phyloP scores from a whole-genome alignment of 1,139 yeast species.

The Hansenula sp. region DNA sequence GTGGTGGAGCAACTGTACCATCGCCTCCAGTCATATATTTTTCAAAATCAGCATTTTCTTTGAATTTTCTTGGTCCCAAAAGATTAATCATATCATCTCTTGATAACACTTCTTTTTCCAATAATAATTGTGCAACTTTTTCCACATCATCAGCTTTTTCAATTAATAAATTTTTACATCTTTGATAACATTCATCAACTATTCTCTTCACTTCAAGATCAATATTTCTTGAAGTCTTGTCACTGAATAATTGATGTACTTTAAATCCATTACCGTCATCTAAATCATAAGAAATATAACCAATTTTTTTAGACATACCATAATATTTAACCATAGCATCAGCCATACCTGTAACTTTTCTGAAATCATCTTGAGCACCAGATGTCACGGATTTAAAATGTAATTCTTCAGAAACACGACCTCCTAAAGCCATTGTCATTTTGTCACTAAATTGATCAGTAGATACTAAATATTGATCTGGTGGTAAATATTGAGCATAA shows the following conservation, averaged over 20 bases:
- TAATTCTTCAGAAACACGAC: conserved; percentile 88
- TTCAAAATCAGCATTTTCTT: conserved; percentile 89
- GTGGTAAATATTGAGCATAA: conserved; percentile 91
- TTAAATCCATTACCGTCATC: conserved; percentile 42
- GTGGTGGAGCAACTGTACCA: conserved; percentile 17
- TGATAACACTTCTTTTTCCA: conserved; percentile 75
- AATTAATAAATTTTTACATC: conserved; percentile 58
- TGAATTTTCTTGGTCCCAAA: conserved; percentile 83
- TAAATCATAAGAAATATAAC: conserved; percentile 70
- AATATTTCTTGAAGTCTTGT: conserved; percentile 71
- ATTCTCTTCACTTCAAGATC: conserved; percentile 79
- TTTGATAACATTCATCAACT: conserved; percentile 65
- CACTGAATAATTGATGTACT: conserved; percentile 85
- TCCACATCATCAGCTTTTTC: conserved; percentile 70
- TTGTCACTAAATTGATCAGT: conserved; percentile 74
- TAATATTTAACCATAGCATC: conserved; percentile 83
- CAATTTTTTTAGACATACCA: conserved; percentile 83
- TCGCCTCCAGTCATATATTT: conserved; percentile 58
- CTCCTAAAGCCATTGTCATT: conserved; percentile 94
- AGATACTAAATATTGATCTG: conserved; percentile 77
- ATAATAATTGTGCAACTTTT: conserved; percentile 75
- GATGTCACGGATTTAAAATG: conserved; percentile 84
- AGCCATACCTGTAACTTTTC: conserved; percentile 89
- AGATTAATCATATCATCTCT: conserved; percentile 84
- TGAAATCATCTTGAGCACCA: conserved; percentile 92